phyloP scores from a whole-genome alignment of 345 rosid species.

The Bruguiera sexangula region DNA sequence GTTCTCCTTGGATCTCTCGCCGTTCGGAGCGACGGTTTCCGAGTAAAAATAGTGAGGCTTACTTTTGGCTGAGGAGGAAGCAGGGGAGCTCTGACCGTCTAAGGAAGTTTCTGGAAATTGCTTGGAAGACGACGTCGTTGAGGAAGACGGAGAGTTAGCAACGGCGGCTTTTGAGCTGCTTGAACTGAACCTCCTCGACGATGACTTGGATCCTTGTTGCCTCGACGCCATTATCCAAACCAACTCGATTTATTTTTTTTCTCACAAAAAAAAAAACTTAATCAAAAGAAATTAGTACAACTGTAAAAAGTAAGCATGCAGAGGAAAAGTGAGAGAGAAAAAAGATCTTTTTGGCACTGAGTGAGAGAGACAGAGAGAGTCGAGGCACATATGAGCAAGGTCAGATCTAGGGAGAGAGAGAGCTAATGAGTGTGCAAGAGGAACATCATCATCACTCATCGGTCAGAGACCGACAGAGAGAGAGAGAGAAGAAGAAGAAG shows the following conservation, averaged over 20 bases:
- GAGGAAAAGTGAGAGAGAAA: neutral
- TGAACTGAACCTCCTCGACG: constrained; percentile 48
- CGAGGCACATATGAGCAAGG: neutral
- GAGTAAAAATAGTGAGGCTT: constrained; percentile 68
- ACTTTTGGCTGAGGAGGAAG: constrained; percentile 87
- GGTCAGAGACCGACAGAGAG: neutral
- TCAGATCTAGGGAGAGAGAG: constrained; percentile 8
- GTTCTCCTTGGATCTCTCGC: constrained; percentile 71
- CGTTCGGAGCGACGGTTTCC: constrained; percentile 39
- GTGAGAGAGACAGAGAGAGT: neutral
- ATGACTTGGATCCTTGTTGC: constrained; percentile 45
- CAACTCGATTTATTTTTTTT: neutral
- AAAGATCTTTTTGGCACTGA: constrained; percentile 1
- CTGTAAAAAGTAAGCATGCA: neutral
- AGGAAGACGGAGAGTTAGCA: constrained; percentile 75
- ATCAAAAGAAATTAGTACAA: neutral
- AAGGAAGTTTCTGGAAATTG: constrained; percentile 68
- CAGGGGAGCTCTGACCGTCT: constrained; percentile 94
- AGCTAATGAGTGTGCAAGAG: constrained; percentile 1
- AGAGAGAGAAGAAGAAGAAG: too few relatives aligned
- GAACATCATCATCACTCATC: constrained; percentile 13
- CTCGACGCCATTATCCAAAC: constrained; percentile 61
- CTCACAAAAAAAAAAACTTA: neutral
- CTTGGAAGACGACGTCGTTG: constrained; percentile 91
- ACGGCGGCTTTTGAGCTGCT: constrained; percentile 35